A percentile compares a stretch with the other conserved stretches of the same genome.
Evolutionary conservation across 345 rosid genomes (phyloP).

Genomic region (Anastatica hierochuntica): DNA sequence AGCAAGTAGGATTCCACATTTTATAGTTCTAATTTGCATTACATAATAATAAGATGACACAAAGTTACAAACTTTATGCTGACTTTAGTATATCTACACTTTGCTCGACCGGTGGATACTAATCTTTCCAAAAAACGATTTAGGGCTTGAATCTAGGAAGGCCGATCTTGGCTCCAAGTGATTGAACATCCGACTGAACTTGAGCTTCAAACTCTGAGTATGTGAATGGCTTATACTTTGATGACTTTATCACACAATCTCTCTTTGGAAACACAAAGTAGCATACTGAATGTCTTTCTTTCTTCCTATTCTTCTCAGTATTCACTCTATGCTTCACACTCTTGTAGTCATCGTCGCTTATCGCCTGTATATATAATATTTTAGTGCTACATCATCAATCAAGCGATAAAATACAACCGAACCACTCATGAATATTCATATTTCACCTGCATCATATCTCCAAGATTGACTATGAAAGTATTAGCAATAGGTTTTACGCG

Average conservation of each 20-base stretch:
- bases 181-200: conserved; percentile 53
- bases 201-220: conserved; percentile 58
- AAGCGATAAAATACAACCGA: neutral
- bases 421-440: neutral
- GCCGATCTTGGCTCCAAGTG: conserved; percentile 56
- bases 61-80: neutral
- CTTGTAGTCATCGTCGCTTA: conserved; percentile 53
- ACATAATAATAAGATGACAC: too few species aligned
- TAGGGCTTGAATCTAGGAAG: conserved; percentile 49
- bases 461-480: conserved; percentile 55
- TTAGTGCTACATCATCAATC: neutral
- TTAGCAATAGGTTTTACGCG: conserved; percentile 36
- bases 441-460: conserved; percentile 83
- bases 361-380: conserved; percentile 32
- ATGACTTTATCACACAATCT: conserved; percentile 41
- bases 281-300: conserved; percentile 60
- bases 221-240: conserved; percentile 63
- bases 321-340: conserved; percentile 66
- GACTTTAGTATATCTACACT: neutral
- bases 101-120: neutral
- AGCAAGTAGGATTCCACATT: too few species aligned
- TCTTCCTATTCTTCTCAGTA: conserved; percentile 12
- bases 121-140: neutral
- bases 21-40: too few species aligned
- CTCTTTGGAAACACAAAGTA: conserved; percentile 70